Conservation (phyloP, 768 basidiomycete species). For the Macrocybe gigantea region DNA sequence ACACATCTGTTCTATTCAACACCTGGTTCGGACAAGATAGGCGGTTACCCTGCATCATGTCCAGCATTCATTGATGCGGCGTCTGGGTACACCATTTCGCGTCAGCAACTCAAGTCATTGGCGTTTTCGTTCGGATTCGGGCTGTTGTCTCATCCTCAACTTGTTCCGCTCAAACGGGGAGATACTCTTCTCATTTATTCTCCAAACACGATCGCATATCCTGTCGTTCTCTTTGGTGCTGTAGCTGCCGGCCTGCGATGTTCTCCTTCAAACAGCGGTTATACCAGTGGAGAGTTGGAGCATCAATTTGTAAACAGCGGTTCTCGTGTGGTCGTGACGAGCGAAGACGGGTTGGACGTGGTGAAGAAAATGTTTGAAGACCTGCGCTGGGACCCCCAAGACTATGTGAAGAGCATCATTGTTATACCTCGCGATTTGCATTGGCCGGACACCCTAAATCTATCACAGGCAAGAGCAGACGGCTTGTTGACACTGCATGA, state of each 20-base stretch:
- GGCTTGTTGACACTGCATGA: conserved; percentile 37
- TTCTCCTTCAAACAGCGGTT: conserved; percentile 71
- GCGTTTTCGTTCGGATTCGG: conserved; percentile 56
- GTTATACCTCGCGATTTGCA: conserved; percentile 41
- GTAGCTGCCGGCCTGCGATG: conserved; percentile 63
- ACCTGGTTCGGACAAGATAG: conserved; percentile 21
- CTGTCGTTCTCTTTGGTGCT: conserved; percentile 41
- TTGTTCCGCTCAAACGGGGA: conserved; percentile 33
- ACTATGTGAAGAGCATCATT: conserved; percentile 50
- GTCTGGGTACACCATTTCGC: conserved; percentile 50
- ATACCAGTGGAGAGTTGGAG: conserved; percentile 60
- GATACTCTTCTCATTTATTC: conserved; percentile 63
- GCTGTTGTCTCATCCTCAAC: conserved; percentile 36
- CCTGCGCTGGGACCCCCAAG: conserved; percentile 36
- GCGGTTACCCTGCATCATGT: conserved; percentile 33
- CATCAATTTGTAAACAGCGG: conserved; percentile 68
- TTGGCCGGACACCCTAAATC: conserved; percentile 23
- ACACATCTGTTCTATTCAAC: conserved; percentile 37
- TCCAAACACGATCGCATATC: conserved; percentile 56
- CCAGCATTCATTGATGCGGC: conserved; percentile 65
- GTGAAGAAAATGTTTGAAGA: conserved; percentile 52
- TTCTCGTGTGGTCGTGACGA: conserved; percentile 57
- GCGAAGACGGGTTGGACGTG: conserved; percentile 53
- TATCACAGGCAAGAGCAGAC: conserved; percentile 17
- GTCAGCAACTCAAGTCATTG: conserved; percentile 45